These are phyloP conservation scores for Daldinia decipiens DNA, from an alignment of 495 filamentous ascomycete genomes.

Conservation along the genomic window DNA sequence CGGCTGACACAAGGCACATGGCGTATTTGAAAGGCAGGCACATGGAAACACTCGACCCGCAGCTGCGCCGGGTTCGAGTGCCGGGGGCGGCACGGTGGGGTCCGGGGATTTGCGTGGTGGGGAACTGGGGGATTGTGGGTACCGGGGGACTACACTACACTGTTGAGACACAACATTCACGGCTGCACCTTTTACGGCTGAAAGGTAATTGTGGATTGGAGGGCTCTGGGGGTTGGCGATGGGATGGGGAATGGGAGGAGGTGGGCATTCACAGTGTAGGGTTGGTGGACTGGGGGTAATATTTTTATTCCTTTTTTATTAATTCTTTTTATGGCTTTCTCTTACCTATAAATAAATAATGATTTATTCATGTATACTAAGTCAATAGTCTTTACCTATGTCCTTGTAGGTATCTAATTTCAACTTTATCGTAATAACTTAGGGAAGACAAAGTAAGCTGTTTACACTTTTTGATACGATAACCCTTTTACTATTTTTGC, in stretches of 20 bases:
- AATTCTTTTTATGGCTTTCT: background rate
- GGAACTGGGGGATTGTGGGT: background rate
- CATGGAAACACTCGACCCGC: background rate
- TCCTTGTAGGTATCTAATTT: too few relatives aligned
- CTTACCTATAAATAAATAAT: too few relatives aligned
- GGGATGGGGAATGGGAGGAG: background rate
- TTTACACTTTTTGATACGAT: background rate
- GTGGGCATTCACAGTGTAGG: background rate
- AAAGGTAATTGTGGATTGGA: too few relatives aligned
- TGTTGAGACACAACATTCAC: background rate
- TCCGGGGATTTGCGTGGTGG: background rate
- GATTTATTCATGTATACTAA: too few relatives aligned
- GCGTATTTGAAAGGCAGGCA: background rate
- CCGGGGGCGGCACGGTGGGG: background rate
- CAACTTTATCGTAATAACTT: too few relatives aligned
- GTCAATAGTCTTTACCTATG: too few relatives aligned
- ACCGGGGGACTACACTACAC: background rate
- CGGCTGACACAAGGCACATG: background rate
- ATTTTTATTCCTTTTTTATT: too few relatives aligned
- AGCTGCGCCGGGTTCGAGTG: background rate
- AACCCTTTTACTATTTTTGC: background rate
- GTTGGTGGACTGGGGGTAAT: too few relatives aligned
- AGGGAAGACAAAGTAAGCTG: too few relatives aligned
- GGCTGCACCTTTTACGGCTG: too few relatives aligned
- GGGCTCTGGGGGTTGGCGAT: background rate